These are phyloP conservation scores for Corymbia citriodora DNA, from an alignment of 441 rosid genomes.

Conservation along the genomic window DNA sequence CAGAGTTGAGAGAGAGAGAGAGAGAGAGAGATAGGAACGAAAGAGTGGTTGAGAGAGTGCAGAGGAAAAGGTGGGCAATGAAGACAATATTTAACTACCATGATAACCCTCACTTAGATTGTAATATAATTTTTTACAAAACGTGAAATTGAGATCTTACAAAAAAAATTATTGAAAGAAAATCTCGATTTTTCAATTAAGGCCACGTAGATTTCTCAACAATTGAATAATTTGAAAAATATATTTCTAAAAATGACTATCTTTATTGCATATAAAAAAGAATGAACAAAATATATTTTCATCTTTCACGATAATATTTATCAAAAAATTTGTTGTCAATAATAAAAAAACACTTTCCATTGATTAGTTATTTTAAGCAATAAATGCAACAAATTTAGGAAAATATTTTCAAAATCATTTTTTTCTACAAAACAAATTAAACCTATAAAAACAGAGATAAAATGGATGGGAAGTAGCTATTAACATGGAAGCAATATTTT, in stretches of 20 bases:
- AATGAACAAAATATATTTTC: neutral
- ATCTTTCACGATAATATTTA: accelerated
- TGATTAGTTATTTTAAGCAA: neutral
- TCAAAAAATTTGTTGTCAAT: too few relatives aligned
- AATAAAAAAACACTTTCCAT: neutral
- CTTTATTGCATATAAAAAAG: accelerated
- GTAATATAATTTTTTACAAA: neutral
- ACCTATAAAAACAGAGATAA: neutral
- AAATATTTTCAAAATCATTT: neutral
- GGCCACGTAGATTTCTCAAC: accelerated
- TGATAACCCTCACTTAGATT: neutral
- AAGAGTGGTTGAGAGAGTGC: neutral
- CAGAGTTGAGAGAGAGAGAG: neutral
- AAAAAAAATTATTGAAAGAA: neutral
- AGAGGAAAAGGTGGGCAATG: neutral
- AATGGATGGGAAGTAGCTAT: neutral
- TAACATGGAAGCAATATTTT: neutral
- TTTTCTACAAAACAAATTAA: accelerated
- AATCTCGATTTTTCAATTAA: neutral
- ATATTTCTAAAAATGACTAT: accelerated
- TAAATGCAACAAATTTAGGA: neutral
- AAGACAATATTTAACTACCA: neutral
- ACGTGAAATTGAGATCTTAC: neutral
- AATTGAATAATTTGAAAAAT: neutral
- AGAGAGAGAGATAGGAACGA: neutral